These are phyloP conservation scores for Exophiala xenobiotica DNA, from an alignment of 2,329 filamentous ascomycete genomes.

Conservation along the genomic window DNA sequence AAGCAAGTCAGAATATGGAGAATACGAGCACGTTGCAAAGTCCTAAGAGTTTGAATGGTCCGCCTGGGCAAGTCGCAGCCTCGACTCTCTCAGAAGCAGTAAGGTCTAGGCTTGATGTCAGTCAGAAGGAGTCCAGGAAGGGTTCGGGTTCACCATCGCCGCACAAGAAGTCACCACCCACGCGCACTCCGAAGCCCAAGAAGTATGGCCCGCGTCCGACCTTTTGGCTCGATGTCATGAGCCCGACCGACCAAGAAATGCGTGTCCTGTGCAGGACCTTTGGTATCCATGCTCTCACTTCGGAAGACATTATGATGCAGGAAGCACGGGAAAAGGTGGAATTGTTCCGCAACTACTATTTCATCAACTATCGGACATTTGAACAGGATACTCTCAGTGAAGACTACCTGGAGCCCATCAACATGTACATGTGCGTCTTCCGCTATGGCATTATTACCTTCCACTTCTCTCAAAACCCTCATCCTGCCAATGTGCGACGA, in stretches of 20 bases:
- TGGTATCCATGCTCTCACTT: constrained; percentile 90
- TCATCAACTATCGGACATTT: constrained; percentile 97
- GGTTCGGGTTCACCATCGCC: constrained; percentile 46
- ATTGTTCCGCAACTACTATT: constrained; percentile 95
- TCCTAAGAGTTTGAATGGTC: constrained; percentile 15
- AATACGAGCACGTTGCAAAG: constrained; percentile 15
- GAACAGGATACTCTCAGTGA: constrained; percentile 90
- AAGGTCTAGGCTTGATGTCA: constrained; percentile 10
- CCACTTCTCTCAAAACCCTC: constrained; percentile 89
- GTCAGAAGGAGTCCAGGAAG: constrained; percentile 19
- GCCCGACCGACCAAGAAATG: constrained; percentile 93
- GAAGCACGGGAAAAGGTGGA: constrained; percentile 98
- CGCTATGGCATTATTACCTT: constrained; percentile 93
- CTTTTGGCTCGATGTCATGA: constrained; percentile 94
- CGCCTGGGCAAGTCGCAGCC: neutral
- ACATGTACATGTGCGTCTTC: constrained; percentile 97
- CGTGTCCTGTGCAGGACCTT: constrained; percentile 88
- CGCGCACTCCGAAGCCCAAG: constrained; percentile 44
- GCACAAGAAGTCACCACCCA: constrained; percentile 33
- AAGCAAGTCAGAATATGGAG: constrained; percentile 5
- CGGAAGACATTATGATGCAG: constrained; percentile 96
- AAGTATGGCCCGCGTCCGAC: constrained; percentile 80
- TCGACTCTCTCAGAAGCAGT: constrained; percentile 7
- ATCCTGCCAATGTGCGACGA: constrained; percentile 91
- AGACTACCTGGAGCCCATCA: constrained; percentile 89